phyloP scores from a whole-genome alignment of 768 basidiomycete species.

The Multifurca ochricompacta region DNA sequence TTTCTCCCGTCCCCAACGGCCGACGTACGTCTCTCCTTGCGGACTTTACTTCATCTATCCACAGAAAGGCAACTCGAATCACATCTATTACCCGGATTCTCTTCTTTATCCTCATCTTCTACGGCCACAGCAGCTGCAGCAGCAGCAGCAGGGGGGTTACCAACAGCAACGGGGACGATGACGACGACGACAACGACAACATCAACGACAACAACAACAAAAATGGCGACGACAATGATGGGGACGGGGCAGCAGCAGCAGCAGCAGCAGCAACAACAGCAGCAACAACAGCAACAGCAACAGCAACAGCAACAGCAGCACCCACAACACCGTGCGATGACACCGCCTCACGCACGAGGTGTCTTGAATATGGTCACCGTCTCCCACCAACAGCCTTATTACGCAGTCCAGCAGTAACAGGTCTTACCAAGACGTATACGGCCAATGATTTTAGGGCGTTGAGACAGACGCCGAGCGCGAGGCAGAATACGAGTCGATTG shows the following conservation, averaged over 20 bases:
- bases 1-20: neutral
- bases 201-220: neutral
- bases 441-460: constrained; percentile 79
- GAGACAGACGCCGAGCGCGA: constrained; percentile 55
- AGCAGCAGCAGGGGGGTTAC: no score
- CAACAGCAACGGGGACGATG: no score
- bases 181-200: no score
- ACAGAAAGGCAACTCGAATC: no score
- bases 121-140: no score
- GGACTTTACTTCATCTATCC: neutral
- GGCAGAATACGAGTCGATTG: constrained; percentile 78
- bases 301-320: constrained; percentile 13
- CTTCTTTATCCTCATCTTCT: no score
- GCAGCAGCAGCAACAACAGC: neutral
- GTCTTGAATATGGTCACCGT: constrained; percentile 56
- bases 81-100: no score
- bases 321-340: constrained; percentile 31
- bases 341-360: constrained; percentile 32
- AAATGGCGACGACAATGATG: no score
- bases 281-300: neutral
- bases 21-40: neutral
- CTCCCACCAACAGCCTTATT: constrained; percentile 66
- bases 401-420: constrained; percentile 64
- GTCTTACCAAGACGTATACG: constrained; percentile 73
- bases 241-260: neutral